Base-by-base conservation (phyloP, 768 basidiomycete genomes). In the Rhizopogon sp. region DNA sequence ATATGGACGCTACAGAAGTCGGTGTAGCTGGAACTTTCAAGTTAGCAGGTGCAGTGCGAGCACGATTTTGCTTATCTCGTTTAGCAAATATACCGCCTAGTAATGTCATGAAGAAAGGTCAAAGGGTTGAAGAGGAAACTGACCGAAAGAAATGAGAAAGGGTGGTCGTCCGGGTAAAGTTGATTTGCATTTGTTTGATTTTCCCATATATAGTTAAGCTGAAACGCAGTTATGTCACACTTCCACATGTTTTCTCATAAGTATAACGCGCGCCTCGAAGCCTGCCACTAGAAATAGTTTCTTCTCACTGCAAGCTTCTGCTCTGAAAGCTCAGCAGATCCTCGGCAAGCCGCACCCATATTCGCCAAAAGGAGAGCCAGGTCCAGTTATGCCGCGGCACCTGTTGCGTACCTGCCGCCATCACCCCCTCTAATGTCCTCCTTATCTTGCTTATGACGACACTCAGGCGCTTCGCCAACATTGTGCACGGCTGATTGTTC, bases 1-100 rank as follows among this genome's bases (percentile, higher is more conserved):
- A 16, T 0, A 58, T 57, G 10, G 62, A 65, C 0, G 61, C 52
- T 7, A 51, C 43, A 16, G 67, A 65, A 1, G 59, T 40, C 9
- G 64, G 31, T 5, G 57, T 49, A 8, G 55, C 29, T 5, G 43
- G 39, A 0, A 16, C 28, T 5, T 47, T 55, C 37, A 37, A 49
- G 16, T 37, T 49, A 13, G 57, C 39, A 29, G 49, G 25, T 33
- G 52, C 5, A 29, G 42, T 51, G 42, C 17, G 59, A 39, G 54
- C 46, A 35, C 4, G 52, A 22, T 47, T 55, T 43, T 50, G 57
- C 42, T 46, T 61, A 56, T 61, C 60, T 22, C 68, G 64, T 47
- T 55, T 71, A 61, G 50, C 20, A 50, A 69, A 69, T 28, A 69
- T 29, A 29, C 65, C 67, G 2, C 66, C 66, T 2, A 68, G 66